phyloP scores from a whole-genome alignment of 1,139 yeast genomes.

The Magnusiomyces fungicola region DNA sequence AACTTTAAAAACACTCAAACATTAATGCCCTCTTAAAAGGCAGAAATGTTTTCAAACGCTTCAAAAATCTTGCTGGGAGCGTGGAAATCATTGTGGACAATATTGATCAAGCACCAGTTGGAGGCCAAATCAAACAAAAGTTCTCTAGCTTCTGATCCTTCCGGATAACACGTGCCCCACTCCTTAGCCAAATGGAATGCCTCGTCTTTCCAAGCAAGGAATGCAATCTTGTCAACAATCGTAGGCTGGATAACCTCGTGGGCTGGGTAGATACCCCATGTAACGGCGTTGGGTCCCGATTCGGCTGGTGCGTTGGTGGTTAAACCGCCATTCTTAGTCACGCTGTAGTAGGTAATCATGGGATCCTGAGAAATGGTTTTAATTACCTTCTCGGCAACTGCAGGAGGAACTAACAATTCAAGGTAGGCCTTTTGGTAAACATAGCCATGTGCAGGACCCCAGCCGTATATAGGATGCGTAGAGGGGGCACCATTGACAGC shows the following conservation, averaged over 20 bases:
- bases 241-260: constrained; percentile 89
- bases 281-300: constrained; percentile 81
- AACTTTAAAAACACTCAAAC: too few species aligned
- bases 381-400: constrained; percentile 38
- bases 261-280: constrained; percentile 97
- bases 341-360: constrained; percentile 71
- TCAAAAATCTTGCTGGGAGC: constrained; percentile 32
- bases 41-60: constrained; percentile 24
- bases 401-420: constrained; percentile 70
- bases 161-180: constrained; percentile 54
- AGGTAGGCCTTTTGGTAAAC: constrained; percentile 91
- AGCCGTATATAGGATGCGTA: constrained; percentile 66
- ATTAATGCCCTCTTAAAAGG: too few species aligned
- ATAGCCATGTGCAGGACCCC: constrained; percentile 94
- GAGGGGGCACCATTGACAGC: constrained; percentile 76
- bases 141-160: constrained; percentile 28
- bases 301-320: constrained; percentile 61
- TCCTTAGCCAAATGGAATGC: constrained; percentile 75
- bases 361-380: constrained; percentile 41
- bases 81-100: constrained; percentile 78
- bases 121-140: constrained; percentile 48
- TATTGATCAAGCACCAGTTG: constrained; percentile 69
- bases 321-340: constrained; percentile 53
- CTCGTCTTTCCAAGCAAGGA: constrained; percentile 96
- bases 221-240: constrained; percentile 81